These are phyloP conservation scores for Termitomyces bulborhizus DNA, from an alignment of 768 basidiomycete genomes.

Conservation along the genomic window DNA sequence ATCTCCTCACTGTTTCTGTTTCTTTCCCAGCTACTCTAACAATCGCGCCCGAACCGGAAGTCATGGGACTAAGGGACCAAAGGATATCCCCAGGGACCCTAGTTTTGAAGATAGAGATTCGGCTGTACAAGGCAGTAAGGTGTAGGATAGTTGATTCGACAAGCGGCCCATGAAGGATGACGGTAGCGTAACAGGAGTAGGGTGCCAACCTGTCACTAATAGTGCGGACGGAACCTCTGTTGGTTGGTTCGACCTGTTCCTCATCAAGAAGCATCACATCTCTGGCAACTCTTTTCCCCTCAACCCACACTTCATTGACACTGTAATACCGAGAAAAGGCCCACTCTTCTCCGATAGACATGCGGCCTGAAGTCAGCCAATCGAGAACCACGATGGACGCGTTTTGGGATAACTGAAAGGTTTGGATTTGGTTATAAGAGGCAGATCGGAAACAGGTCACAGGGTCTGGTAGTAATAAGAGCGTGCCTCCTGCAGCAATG, in stretches of 20 bases:
- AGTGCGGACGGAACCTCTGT: constrained; percentile 32
- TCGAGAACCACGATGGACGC: constrained; percentile 76
- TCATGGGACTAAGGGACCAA: constrained; percentile 74
- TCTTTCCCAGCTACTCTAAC: constrained; percentile 72
- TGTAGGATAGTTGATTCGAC: constrained; percentile 39
- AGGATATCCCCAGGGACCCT: constrained; percentile 56
- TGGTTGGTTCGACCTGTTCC: constrained; percentile 11
- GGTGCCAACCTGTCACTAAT: constrained; percentile 63
- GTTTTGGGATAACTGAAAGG: constrained; percentile 54
- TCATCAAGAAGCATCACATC: constrained; percentile 76
- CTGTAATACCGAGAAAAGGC: constrained; percentile 80
- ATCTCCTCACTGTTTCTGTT: constrained; percentile 67
- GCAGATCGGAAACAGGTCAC: constrained; percentile 88
- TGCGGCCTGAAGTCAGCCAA: constrained; percentile 89
- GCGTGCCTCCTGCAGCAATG: constrained; percentile 43
- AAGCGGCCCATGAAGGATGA: constrained; percentile 73
- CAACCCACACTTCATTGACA: constrained; percentile 74
- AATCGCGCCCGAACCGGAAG: constrained; percentile 38
- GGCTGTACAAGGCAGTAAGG: constrained; percentile 43
- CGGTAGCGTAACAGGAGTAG: constrained; percentile 86
- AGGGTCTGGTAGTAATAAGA: constrained; percentile 87
- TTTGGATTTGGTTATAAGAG: constrained; percentile 79
- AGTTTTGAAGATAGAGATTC: constrained; percentile 59
- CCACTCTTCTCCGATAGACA: constrained; percentile 84
- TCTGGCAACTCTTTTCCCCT: constrained; percentile 58